phyloP scores from a whole-genome alignment of 805 yeast genomes.

The Brettanomyces naardenensis region DNA sequence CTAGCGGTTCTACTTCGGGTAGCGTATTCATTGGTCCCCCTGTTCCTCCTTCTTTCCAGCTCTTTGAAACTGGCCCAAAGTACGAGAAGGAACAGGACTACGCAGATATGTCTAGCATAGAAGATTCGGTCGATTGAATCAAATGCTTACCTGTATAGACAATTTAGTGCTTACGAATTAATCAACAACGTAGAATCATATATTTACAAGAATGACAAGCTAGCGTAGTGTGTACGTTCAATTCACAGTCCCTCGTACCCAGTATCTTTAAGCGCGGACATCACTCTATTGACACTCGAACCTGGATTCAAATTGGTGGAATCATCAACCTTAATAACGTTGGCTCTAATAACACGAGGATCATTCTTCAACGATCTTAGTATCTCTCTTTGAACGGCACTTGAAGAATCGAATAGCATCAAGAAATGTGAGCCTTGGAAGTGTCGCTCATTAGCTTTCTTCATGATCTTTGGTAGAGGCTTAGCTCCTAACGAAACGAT shows the following conservation, averaged over 20 bases:
- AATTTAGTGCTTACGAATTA: too few relatives aligned
- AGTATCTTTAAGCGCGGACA: constrained; percentile 15
- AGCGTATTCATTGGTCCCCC: too few relatives aligned
- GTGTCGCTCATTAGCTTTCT: constrained; percentile 81
- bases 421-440: constrained; percentile 86
- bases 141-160: too few relatives aligned
- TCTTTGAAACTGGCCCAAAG: too few relatives aligned
- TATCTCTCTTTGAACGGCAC: constrained; percentile 81
- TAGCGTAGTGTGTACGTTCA: too few relatives aligned
- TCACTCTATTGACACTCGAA: constrained; percentile 44
- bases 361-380: constrained; percentile 73
- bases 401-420: constrained; percentile 79
- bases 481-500: constrained; percentile 73
- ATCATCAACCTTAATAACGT: constrained; percentile 57
- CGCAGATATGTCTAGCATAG: too few relatives aligned
- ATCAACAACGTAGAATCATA: too few relatives aligned
- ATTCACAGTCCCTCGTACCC: constrained; percentile 1
- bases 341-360: constrained; percentile 83
- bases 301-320: constrained; percentile 46
- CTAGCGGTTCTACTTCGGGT: too few relatives aligned
- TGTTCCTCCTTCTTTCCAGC: too few relatives aligned
- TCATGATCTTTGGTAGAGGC: constrained; percentile 71
- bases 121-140: neutral
- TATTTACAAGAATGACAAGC: too few relatives aligned
- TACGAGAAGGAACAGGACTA: too few relatives aligned